phyloP scores from a whole-genome alignment of 73 alveolate species.

The Tetrahymena thermophila region DNA sequence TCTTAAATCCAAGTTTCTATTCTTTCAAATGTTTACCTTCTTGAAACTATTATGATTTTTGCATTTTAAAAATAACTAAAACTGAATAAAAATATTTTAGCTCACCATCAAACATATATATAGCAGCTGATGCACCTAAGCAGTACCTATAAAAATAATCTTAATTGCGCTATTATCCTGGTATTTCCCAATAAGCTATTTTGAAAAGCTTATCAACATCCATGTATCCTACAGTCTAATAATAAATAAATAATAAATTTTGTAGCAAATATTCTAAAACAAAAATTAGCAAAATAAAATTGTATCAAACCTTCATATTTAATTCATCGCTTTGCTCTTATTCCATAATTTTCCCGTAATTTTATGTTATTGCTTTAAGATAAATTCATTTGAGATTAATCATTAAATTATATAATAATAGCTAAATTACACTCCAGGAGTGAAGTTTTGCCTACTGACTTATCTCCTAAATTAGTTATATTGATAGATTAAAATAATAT shows the following conservation, averaged over 20 bases:
- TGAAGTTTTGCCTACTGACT: constrained; percentile 91
- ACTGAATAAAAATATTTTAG: background rate
- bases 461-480: constrained; percentile 66
- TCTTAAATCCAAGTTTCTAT: constrained; percentile 91
- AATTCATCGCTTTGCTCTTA: constrained; percentile 89
- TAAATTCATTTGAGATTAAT: background rate
- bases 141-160: constrained; percentile 85
- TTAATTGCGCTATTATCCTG: constrained; percentile 95
- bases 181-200: constrained; percentile 94
- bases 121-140: constrained; percentile 94
- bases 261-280: too few relatives aligned
- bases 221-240: constrained; percentile 55
- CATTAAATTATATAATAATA: background rate
- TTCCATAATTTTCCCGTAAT: constrained; percentile 88
- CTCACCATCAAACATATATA: constrained; percentile 83
- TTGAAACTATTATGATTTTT: constrained; percentile 53
- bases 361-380: constrained; percentile 73
- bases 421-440: constrained; percentile 77
- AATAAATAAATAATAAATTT: too few relatives aligned
- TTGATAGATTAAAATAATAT: background rate
- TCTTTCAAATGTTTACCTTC: constrained; percentile 87
- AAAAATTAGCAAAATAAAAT: too few relatives aligned
- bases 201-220: constrained; percentile 77
- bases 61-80: background rate
- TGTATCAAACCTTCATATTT: constrained; percentile 49